Evolutionary conservation across 164 flowering plant genomes (phyloP).

Genomic region (Stephania yunnanensis): DNA sequence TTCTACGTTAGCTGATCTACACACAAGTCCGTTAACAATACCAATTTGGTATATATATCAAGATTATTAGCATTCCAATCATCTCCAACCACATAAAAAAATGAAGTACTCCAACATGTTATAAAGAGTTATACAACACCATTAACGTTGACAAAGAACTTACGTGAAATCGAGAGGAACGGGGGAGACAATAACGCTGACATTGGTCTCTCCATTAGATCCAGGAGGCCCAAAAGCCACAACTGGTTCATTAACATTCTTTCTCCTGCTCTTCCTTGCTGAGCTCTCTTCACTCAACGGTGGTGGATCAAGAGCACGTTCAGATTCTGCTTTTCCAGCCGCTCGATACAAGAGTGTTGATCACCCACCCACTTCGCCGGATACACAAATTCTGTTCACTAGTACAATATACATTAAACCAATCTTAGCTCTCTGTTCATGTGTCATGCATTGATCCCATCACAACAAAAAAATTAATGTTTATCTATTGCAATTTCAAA

Average conservation of each 20-base stretch:
- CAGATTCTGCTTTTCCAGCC: conserved; percentile 47
- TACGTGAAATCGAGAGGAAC: conserved; percentile 78
- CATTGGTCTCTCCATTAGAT: conserved; percentile 86
- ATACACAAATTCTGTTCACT: conserved; percentile 68
- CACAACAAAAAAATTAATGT: no score
- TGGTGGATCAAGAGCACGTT: conserved; percentile 78
- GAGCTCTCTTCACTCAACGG: conserved; percentile 28
- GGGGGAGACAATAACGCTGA: conserved; percentile 82
- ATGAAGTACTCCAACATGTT: no score
- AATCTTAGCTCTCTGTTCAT: neutral
- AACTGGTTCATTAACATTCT: conserved; percentile 55
- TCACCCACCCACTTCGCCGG: conserved; percentile 92
- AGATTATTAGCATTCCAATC: no score
- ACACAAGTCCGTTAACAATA: no score
- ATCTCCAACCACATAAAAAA: no score
- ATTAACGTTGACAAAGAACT: conserved; percentile 17
- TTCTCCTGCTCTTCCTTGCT: conserved; percentile 28
- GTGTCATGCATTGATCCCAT: no score
- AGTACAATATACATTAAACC: neutral
- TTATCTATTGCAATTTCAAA: no score
- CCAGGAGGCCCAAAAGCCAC: conserved; percentile 94
- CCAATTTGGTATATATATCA: no score
- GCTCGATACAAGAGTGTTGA: conserved; percentile 74
- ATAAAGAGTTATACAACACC: no score
- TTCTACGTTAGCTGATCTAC: no score